A percentile compares a stretch with the other conserved stretches of the same genome.
Conservation (phyloP, 306 rosid genomes). For the Acacia crassicarpa region DNA sequence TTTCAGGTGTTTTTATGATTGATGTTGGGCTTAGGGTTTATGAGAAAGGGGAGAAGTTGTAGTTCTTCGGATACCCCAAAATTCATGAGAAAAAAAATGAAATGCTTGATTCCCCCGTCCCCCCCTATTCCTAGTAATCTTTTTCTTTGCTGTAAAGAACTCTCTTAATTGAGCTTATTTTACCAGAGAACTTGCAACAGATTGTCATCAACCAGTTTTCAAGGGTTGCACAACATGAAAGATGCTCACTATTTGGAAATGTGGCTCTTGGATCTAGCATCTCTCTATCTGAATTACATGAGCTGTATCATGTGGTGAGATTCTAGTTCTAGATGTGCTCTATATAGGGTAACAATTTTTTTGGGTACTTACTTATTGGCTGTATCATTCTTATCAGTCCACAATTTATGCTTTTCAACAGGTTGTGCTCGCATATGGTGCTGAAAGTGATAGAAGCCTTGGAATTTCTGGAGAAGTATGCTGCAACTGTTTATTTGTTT, state of each 20-base stretch:
- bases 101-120: neutral
- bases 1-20: neutral
- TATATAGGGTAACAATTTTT: constrained; percentile 22
- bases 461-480: constrained; percentile 90
- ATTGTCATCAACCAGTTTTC: constrained; percentile 82
- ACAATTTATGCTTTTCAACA: constrained; percentile 37
- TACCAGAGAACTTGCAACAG: constrained; percentile 72
- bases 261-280: constrained; percentile 67
- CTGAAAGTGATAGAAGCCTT: constrained; percentile 89
- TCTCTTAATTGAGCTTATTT: constrained; percentile 50
- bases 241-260: constrained; percentile 77
- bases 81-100: neutral
- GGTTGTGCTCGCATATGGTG: constrained; percentile 95
- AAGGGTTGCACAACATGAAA: constrained; percentile 59
- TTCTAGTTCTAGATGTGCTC: constrained; percentile 30
- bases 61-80: neutral
- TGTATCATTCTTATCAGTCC: constrained; percentile 30
- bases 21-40: neutral
- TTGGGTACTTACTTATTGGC: neutral
- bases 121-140: neutral
- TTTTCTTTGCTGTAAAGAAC: constrained; percentile 22
- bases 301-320: constrained; percentile 77
- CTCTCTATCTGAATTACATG: constrained; percentile 70
- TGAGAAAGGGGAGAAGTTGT: neutral
- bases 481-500: constrained; percentile 10